Conservation (phyloP, 768 basidiomycete species). For the Agrocybe chaxingu region DNA sequence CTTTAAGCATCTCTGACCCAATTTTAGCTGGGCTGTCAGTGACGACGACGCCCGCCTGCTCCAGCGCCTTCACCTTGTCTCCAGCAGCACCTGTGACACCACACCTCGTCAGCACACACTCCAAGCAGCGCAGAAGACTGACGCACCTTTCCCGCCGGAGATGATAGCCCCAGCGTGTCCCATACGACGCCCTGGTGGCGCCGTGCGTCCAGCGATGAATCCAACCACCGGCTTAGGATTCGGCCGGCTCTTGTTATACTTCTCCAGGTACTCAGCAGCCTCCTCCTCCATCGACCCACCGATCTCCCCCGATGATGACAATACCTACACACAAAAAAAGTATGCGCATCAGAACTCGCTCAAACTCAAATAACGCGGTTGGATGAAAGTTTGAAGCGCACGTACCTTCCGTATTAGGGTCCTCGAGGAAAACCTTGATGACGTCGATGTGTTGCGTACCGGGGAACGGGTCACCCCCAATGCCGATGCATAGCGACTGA, state of each 20-base stretch:
- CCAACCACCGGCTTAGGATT: slow-evolving; percentile 95
- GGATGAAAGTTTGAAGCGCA: too few species aligned
- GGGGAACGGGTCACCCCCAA: slow-evolving; percentile 96
- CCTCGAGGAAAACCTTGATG: slow-evolving; percentile 93
- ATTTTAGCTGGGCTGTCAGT: slow-evolving; percentile 96
- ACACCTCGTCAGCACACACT: not conserved
- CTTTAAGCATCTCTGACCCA: slow-evolving; percentile 86
- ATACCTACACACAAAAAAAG: slow-evolving; percentile 55
- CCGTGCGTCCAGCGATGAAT: slow-evolving; percentile 97
- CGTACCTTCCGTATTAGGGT: slow-evolving; percentile 88
- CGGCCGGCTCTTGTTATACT: slow-evolving; percentile 84
- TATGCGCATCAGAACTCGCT: slow-evolving; percentile 5
- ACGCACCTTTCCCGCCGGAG: slow-evolving; percentile 89
- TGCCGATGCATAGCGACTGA: slow-evolving; percentile 94
- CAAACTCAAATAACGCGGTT: not conserved
- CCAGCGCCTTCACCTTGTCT: slow-evolving; percentile 91
- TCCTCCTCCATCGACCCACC: slow-evolving; percentile 99
- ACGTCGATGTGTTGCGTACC: slow-evolving; percentile 96
- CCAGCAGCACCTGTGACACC: slow-evolving; percentile 66
- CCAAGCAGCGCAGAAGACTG: not conserved
- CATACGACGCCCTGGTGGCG: slow-evolving; percentile 97
- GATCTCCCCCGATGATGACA: slow-evolving; percentile 96
- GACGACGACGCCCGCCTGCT: slow-evolving; percentile 90
- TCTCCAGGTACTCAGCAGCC: slow-evolving; percentile 92
- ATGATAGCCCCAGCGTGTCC: slow-evolving; percentile 99